These are phyloP conservation scores for Geotrichum klebahnii DNA, from an alignment of 1,139 yeast species.

Conservation along the genomic window DNA sequence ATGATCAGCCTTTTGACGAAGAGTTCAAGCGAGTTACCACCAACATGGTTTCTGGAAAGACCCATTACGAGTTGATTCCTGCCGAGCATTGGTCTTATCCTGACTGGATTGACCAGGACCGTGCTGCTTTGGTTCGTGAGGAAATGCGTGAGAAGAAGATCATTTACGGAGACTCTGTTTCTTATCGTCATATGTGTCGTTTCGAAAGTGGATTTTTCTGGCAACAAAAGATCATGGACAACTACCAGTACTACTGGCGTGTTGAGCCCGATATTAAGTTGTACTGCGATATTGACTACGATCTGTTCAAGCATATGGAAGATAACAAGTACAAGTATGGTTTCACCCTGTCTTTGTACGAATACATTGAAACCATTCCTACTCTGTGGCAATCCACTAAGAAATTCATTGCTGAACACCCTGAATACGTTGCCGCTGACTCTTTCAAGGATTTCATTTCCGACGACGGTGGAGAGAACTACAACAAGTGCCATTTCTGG, in stretches of 20 bases:
- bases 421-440: conserved; percentile 53
- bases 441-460: conserved; percentile 68
- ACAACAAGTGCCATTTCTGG: conserved; percentile 89
- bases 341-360: conserved; percentile 79
- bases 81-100: conserved; percentile 75
- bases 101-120: conserved; percentile 56
- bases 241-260: conserved; percentile 90
- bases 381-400: conserved; percentile 78
- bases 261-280: conserved; percentile 88
- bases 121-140: conserved; percentile 55
- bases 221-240: conserved; percentile 66
- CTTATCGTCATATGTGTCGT: conserved; percentile 88
- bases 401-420: conserved; percentile 59
- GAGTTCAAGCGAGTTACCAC: conserved; percentile 48
- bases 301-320: conserved; percentile 77
- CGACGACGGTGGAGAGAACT: conserved; percentile 59
- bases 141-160: conserved; percentile 48
- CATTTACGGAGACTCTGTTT: conserved; percentile 63
- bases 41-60: conserved; percentile 54
- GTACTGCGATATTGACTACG: conserved; percentile 78
- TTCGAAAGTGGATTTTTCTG: conserved; percentile 89
- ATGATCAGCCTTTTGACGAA: conserved; percentile 57
- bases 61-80: conserved; percentile 64
- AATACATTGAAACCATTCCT: conserved; percentile 72
- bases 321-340: conserved; percentile 72